These are phyloP conservation scores for Spiromastix sp. DNA, from an alignment of 2,329 filamentous ascomycete genomes.

Conservation along the genomic window DNA sequence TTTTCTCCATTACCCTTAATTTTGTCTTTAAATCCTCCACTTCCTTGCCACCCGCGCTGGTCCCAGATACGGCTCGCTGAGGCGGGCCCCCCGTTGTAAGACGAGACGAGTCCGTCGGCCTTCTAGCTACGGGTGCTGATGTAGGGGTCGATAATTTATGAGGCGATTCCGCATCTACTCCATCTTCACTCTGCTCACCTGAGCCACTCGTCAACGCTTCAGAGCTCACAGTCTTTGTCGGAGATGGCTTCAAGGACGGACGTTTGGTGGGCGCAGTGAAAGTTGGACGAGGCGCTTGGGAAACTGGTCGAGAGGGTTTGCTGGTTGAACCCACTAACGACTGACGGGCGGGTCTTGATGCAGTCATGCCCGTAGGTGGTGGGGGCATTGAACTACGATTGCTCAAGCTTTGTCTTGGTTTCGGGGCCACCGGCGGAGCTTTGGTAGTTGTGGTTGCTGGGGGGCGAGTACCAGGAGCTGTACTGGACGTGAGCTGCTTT, in stretches of 20 bases:
- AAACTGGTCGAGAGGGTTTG: constrained; percentile 23
- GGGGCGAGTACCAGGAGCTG: constrained; percentile 46
- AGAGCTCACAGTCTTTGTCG: constrained; percentile 15
- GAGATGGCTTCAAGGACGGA: constrained; percentile 21
- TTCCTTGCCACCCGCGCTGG: constrained; percentile 50
- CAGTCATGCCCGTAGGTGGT: constrained; percentile 32
- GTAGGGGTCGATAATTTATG: constrained; percentile 5
- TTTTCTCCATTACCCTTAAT: constrained; percentile 76
- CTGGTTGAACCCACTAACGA: constrained; percentile 26
- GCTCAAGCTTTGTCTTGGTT: constrained; percentile 46
- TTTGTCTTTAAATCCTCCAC: constrained; percentile 85
- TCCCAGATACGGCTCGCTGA: constrained; percentile 36
- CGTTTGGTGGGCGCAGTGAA: constrained; percentile 21
- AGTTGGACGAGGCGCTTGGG: constrained; percentile 17
- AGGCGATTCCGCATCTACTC: constrained; percentile 5
- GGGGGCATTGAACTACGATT: constrained; percentile 59
- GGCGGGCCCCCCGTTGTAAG: constrained; percentile 20
- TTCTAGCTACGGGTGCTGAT: constrained; percentile 12
- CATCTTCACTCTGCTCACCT: constrained; percentile 19
- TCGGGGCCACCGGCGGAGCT: constrained; percentile 31
- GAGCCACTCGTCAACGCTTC: constrained; percentile 18
- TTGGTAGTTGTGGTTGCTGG: constrained; percentile 41
- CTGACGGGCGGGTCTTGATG: constrained; percentile 28
- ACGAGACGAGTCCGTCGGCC: constrained; percentile 17
- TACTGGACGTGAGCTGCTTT: constrained; percentile 52